phyloP scores from a whole-genome alignment of 352 stramenopile species.

The Phytophthora boehmeriae region DNA sequence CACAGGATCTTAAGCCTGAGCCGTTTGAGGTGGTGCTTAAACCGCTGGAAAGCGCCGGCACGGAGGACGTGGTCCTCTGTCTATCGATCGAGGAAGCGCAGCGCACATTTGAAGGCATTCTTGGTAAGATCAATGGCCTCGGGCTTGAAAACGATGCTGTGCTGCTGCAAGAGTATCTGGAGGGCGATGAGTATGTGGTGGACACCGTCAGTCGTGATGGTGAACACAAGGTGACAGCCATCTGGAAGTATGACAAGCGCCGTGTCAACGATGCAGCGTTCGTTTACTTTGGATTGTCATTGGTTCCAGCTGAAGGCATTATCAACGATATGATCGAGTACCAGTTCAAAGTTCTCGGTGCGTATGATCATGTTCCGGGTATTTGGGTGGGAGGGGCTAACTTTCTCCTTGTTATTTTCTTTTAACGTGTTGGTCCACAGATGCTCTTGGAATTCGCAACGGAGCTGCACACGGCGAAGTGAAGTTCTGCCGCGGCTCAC shows the following conservation, averaged over 20 bases:
- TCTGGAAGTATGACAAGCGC: constrained; percentile 99
- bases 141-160: constrained; percentile 87
- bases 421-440: constrained; percentile 14
- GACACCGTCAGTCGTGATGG: constrained; percentile 94
- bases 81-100: constrained; percentile 74
- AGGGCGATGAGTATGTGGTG: constrained; percentile 96
- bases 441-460: constrained; percentile 76
- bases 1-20: constrained; percentile 59
- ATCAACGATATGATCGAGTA: constrained; percentile 87
- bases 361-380: constrained; percentile 6
- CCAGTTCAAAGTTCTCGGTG: constrained; percentile 76
- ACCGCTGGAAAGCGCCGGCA: constrained; percentile 78
- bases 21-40: constrained; percentile 93
- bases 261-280: constrained; percentile 94
- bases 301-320: constrained; percentile 69
- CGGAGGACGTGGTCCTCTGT: constrained; percentile 84
- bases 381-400: neutral
- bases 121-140: constrained; percentile 88
- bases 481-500: constrained; percentile 83
- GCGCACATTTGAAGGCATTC: constrained; percentile 83
- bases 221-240: constrained; percentile 93
- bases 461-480: constrained; percentile 84
- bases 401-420: constrained; percentile 10
- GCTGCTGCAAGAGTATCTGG: constrained; percentile 94
- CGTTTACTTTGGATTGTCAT: constrained; percentile 92